Percentiles rank a stretch among this genome's conserved stretches.
phyloP scores from a whole-genome alignment of 2,329 filamentous ascomycete genomes.

The Atkinsonella texensis region DNA sequence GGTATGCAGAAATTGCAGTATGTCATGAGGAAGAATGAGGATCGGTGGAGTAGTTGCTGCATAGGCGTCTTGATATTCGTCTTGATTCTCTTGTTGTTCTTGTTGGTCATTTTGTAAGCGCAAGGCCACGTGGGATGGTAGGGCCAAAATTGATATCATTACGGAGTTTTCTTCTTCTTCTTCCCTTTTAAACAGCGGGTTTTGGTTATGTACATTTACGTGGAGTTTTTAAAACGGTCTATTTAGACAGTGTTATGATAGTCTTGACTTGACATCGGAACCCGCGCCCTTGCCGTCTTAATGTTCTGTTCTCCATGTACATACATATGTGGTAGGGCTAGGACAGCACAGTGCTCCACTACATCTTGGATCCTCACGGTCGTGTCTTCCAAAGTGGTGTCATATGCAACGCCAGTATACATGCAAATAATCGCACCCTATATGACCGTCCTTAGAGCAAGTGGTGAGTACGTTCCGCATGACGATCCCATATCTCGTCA shows the following conservation, averaged over 20 bases:
- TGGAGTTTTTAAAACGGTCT: background rate
- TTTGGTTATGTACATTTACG: too few relatives aligned
- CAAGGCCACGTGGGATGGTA: background rate
- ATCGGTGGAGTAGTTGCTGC: constrained; percentile 77
- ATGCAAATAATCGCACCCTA: background rate
- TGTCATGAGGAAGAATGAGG: constrained; percentile 84
- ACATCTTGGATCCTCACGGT: background rate
- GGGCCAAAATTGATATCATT: background rate
- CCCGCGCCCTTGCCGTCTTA: too few relatives aligned
- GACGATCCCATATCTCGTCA: background rate
- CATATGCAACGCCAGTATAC: background rate
- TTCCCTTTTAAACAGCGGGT: background rate
- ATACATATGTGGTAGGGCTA: background rate
- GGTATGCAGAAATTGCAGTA: constrained; percentile 78
- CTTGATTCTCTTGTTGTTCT: constrained; percentile 71
- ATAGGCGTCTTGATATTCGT: constrained; percentile 82
- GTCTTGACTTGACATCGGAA: too few relatives aligned
- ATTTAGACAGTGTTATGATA: too few relatives aligned
- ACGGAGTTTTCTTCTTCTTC: background rate
- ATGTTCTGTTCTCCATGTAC: too few relatives aligned
- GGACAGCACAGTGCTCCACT: background rate
- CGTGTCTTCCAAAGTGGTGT: too few relatives aligned
- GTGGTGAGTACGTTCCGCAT: background rate
- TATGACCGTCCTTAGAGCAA: background rate
- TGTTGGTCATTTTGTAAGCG: constrained; percentile 51